Conservation (phyloP, 208 protist species). For the Novymonas esmeraldas region DNA sequence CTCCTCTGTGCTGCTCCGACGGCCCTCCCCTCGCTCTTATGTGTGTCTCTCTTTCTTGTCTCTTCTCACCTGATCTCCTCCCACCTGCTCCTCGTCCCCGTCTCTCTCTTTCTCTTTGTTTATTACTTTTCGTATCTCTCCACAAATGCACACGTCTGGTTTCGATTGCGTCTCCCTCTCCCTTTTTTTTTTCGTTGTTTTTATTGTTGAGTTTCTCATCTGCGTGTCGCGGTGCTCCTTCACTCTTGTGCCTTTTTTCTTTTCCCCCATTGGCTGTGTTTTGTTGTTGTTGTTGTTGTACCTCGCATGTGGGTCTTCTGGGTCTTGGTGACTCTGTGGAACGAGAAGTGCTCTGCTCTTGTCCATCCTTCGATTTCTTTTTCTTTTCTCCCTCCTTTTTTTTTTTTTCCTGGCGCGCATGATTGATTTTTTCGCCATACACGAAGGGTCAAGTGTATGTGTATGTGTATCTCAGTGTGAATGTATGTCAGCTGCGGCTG, state of each 20-base stretch:
- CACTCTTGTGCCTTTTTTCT: too few relatives aligned
- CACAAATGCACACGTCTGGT: neutral
- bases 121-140: too few relatives aligned
- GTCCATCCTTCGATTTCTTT: slow-evolving; percentile 20
- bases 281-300: too few relatives aligned
- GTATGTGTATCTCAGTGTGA: neutral
- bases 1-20: too few relatives aligned
- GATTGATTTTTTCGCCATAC: too few relatives aligned
- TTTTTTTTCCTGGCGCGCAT: neutral
- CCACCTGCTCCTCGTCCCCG: neutral
- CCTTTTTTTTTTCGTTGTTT: slow-evolving; percentile 1
- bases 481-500: neutral
- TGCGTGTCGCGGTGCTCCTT: too few relatives aligned
- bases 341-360: too few relatives aligned
- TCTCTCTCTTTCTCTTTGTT: neutral
- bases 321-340: too few relatives aligned
- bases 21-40: too few relatives aligned
- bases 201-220: too few relatives aligned
- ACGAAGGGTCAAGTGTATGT: neutral
- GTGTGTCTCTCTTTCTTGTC: neutral
- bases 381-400: slow-evolving; percentile 7
- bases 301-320: too few relatives aligned
- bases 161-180: neutral
- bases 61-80: neutral
- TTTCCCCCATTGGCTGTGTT: too few relatives aligned